These are phyloP conservation scores for Raphanus sativus DNA, from an alignment of 345 rosid genomes.

Conservation along the genomic window DNA sequence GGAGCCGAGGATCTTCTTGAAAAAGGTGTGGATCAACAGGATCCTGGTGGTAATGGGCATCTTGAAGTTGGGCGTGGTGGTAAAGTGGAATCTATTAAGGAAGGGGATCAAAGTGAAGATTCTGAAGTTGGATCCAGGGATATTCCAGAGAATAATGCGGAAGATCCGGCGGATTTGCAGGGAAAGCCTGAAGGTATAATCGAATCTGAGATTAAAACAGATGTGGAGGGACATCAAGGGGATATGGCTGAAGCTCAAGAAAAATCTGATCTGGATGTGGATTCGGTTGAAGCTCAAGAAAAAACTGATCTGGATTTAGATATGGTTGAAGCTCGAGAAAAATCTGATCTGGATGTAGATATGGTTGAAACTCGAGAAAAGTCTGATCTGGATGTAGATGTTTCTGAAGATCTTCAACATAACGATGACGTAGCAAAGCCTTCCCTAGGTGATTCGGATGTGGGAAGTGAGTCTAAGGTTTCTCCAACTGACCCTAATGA, in stretches of 20 bases:
- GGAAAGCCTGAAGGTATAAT: conserved; percentile 27
- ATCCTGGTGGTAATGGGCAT: conserved; percentile 23
- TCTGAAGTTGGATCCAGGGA: conserved; percentile 34
- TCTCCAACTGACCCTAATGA: conserved; percentile 13
- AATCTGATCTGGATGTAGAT: conserved; percentile 21
- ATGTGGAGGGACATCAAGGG: conserved; percentile 30
- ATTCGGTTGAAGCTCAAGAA: conserved; percentile 6
- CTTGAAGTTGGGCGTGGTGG: conserved; percentile 8
- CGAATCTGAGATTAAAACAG: conserved; percentile 20
- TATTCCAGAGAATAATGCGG: conserved; percentile 7
- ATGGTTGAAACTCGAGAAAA: conserved; percentile 10
- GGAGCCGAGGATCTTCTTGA: conserved; percentile 15
- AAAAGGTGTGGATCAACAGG: conserved; percentile 2
- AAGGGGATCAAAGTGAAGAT: conserved; percentile 29
- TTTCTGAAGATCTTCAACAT: conserved; percentile 26
- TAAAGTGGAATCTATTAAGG: conserved; percentile 25
- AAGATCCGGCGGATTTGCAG: conserved; percentile 6
- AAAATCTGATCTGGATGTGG: conserved; percentile 20
- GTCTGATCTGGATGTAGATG: conserved; percentile 18
- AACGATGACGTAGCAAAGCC: conserved; percentile 13
- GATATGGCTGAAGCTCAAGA: conserved; percentile 6
- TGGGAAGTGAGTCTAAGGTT: conserved; percentile 26
- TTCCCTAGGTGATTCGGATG: conserved; percentile 24
- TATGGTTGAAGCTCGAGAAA: conserved; percentile 8
- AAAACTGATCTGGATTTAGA: conserved; percentile 22